Evolutionary conservation across 805 yeast species (phyloP), one percentile per base, ranked within the genome.

Genomic region (Cyberlindnera euphorbiiphila): DNA sequence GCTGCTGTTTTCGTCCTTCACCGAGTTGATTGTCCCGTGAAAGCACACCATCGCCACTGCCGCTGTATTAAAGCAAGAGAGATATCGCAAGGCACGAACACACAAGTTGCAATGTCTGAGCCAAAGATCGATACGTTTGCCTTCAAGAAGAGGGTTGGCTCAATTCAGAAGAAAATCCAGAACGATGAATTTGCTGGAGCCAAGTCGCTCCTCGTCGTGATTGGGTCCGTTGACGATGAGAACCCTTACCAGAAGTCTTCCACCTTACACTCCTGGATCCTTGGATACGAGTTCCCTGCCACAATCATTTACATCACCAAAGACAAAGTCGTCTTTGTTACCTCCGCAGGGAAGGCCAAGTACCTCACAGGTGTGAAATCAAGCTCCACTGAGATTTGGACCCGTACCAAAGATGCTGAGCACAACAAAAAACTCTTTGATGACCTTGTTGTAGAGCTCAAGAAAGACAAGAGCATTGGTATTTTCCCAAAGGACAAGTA

Each of bases 261-360:
- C 1, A 81, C 84, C 30, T 62, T 89, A 32, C 97, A 89, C 59
- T 83, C 79, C 36, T 91, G 98, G 98, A 66, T 91, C 37, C 65
- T 91, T 33, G 96, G 97, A 4, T 91, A 89, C 59, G 98, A 93
- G 59, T 91, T 91, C 56, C 94, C 95, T n/a, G 93, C 93, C 34
- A 88, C 97, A 2, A 78, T 79, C 21, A 62, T 91, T 36, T 76
- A 72, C 34, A 64, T 89, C 41, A 73, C 84, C 4, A 69, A 72
- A 37, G 74, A 72, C 25, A 77, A 76, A 47, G 66, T 78, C 25
- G 60, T 77, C 4, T 66, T 91, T 37, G 69, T 89, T 41, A 89
- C 97, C 0, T 80, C 91, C 21, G 81, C 78, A 33, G 86, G 86
- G 6, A 91, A 91, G 62, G 87, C 94, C 28, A 85, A 81, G 58